phyloP scores from a whole-genome alignment of 148 eudicot genomes.

The Rhododendron vialii region DNA sequence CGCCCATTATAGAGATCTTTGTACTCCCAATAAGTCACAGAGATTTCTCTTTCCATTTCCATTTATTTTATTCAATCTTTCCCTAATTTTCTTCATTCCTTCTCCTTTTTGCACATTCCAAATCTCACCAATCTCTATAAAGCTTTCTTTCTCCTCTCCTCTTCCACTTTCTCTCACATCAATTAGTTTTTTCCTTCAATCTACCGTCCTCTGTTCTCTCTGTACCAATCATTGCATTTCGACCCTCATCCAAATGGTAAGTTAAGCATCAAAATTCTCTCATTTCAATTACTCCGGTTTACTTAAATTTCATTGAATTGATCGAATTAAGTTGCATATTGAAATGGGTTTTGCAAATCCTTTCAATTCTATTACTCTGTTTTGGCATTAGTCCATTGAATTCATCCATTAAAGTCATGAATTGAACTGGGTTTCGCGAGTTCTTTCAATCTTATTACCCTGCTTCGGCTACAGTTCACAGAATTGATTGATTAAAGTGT shows the following conservation, averaged over 20 bases:
- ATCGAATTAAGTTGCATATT: neutral
- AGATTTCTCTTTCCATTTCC: conserved; percentile 9
- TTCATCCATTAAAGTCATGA: neutral
- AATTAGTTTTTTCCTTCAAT: neutral
- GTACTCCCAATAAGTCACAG: neutral
- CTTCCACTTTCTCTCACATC: neutral
- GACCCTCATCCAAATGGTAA: neutral
- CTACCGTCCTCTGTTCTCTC: neutral
- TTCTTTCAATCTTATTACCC: neutral
- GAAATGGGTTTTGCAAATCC: neutral
- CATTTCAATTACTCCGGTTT: neutral
- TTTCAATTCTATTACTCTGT: neutral
- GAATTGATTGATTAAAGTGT: neutral
- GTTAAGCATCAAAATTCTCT: neutral
- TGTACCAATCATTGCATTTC: neutral
- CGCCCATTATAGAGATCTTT: conserved; percentile 3
- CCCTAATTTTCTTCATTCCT: neutral
- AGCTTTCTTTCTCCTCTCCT: neutral
- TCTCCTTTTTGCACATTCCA: neutral
- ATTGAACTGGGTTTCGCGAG: neutral
- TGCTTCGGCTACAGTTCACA: neutral
- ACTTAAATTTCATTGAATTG: neutral
- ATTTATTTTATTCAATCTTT: neutral
- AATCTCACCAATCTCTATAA: neutral
- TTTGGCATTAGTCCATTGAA: neutral